These are phyloP conservation scores for Penicillium sumatraense DNA, from an alignment of 2,329 filamentous ascomycete species.

Conservation along the genomic window DNA sequence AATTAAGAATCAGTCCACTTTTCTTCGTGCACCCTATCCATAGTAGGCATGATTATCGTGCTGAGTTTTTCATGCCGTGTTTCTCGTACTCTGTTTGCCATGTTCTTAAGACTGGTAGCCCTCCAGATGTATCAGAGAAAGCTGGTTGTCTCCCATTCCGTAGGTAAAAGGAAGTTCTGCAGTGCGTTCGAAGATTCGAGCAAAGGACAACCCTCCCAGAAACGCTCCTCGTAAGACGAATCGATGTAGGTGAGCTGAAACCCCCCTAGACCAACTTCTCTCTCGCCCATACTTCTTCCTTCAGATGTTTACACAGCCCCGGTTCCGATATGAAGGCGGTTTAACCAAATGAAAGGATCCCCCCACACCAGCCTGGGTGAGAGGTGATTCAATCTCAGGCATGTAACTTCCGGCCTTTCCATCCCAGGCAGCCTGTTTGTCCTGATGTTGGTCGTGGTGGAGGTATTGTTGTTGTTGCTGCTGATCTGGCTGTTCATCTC, in stretches of 20 bases:
- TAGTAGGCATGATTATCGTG: no score
- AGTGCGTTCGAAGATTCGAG: no score
- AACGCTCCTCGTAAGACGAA: neutral
- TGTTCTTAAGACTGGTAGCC: no score
- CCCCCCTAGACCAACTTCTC: neutral
- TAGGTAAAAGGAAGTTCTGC: no score
- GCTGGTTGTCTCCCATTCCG: no score
- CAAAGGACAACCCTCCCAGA: neutral
- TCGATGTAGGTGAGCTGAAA: neutral
- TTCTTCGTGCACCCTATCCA: no score
- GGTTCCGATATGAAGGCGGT: neutral
- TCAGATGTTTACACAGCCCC: neutral
- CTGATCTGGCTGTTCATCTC: neutral
- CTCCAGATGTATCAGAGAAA: no score
- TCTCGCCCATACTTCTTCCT: no score
- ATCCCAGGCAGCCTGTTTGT: neutral
- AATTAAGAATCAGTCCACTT: no score
- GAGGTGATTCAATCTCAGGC: neutral
- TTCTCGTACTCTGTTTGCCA: no score
- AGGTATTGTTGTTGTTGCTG: neutral
- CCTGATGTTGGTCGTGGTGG: no score
- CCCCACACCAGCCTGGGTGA: neutral
- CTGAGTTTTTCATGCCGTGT: no score
- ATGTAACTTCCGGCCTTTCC: neutral
- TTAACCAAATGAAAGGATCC: neutral